Conservation (phyloP, 129 eudicot genomes). For the Calendula officinalis region DNA sequence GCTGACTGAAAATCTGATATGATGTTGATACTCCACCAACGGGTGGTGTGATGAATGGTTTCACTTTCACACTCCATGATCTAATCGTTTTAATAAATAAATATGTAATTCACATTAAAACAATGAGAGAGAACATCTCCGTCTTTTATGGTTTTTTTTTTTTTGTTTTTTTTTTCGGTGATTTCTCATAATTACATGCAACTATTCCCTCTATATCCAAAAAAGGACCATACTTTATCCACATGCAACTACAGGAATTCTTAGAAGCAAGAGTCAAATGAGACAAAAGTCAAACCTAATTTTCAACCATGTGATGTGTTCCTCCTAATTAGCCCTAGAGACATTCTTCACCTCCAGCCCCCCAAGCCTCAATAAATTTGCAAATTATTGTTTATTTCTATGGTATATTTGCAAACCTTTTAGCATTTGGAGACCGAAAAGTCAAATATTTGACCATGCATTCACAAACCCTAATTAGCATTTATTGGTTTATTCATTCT, state of each 20-base stretch:
- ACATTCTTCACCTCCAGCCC: conserved; percentile 20
- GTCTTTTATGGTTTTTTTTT: too few species aligned
- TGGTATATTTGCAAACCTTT: not conserved
- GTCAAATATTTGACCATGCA: not conserved
- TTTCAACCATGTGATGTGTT: conserved; percentile 40
- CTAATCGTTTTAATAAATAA: too few species aligned
- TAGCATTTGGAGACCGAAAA: conserved; percentile 4
- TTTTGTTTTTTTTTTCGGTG: not conserved
- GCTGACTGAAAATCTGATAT: too few species aligned
- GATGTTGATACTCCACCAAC: too few species aligned
- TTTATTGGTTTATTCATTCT: not conserved
- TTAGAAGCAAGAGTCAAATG: conserved; percentile 33
- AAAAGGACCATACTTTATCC: conserved; percentile 39
- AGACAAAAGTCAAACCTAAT: conserved; percentile 38
- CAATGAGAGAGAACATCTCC: conserved; percentile 4
- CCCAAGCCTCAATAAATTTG: conserved; percentile 11
- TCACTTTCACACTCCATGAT: too few species aligned
- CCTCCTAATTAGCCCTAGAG: conserved; percentile 24
- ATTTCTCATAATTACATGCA: conserved; percentile 22
- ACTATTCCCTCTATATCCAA: conserved; percentile 30
- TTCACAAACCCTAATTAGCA: not conserved
- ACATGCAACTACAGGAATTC: conserved; percentile 17
- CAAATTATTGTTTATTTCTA: not conserved
- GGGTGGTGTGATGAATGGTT: too few species aligned
- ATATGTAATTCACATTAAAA: conserved; percentile 2